These are phyloP conservation scores for Aureobasidium vineae DNA, from an alignment of 2,329 filamentous ascomycete species.

Conservation along the genomic window DNA sequence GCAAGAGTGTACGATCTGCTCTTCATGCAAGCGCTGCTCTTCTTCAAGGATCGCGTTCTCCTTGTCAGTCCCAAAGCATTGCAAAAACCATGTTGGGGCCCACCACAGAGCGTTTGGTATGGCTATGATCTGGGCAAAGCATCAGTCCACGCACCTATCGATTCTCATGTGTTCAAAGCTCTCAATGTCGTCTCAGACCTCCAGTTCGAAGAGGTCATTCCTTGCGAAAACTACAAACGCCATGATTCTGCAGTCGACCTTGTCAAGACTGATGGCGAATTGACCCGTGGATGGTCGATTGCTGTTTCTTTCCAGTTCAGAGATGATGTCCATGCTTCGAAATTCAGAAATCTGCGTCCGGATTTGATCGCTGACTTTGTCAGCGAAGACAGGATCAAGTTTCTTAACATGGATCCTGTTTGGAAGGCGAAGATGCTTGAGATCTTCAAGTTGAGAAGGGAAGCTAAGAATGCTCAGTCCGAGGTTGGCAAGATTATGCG, in stretches of 20 bases:
- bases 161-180: background rate
- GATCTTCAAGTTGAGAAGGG: background rate
- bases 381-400: background rate
- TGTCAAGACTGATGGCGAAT: background rate
- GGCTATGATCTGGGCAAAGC: background rate
- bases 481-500: too few relatives aligned
- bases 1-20: conserved; percentile 2
- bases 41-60: background rate
- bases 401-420: background rate
- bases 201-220: background rate
- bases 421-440: conserved; percentile 8
- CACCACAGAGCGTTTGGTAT: conserved; percentile 4
- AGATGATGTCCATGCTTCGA: background rate
- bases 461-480: background rate
- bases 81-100: background rate
- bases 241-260: conserved; percentile 10
- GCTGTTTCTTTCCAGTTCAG: background rate
- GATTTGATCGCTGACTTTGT: background rate
- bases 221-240: background rate
- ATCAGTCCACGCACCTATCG: background rate
- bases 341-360: background rate
- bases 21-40: conserved; percentile 10
- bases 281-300: background rate
- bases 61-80: background rate
- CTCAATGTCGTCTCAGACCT: background rate